Base-by-base conservation (phyloP, 305 asterid genomes). In the Fraxinus xanthoxyloides region DNA sequence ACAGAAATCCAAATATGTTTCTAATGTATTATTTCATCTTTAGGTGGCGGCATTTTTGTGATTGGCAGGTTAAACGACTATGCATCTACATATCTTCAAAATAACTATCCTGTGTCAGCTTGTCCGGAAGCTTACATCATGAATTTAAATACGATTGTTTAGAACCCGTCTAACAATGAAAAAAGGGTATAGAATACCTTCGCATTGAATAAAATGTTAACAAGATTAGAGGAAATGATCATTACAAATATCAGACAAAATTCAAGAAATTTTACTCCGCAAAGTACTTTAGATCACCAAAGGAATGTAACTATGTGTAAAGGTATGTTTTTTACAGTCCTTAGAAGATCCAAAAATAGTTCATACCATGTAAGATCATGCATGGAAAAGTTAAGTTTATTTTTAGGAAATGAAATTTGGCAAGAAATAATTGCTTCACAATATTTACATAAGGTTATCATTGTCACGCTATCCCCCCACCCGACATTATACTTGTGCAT, bases 361-460 rank as follows among this genome's bases (percentile, higher is more conserved):
- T 38, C 26, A 56, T 65, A 83, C 40, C 78, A 19, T 43, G 21
- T 83, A 28, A 5, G 69, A 79, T 72, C 54, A 34, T 30, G 13
- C 9, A 32, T 38, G 46, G 26, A 28, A 61, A 35, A 34, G 12
- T 36, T 19, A 63, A 0, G 5, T 10, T 35, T 23, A 54, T 35
- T 36, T 67, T 77, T 77, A 38, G 38, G 48, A 84, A 73, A 72
- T 63, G 63, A 40, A 23, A 59, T 80, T 21, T 72, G 32, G 40
- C 43, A 15, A 32, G 73, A 72, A 21, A 34, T 15, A 59, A 23
- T 72, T 78, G 32, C 76, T 23, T 36, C 76, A 24, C n/a, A n/a
- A 48, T 17, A 78, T 78, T 61, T 70, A 30, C 43, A 26, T 59
- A 19, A 61, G 9, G 48, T 19, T 30, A 78, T 40, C 13, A 70